These are phyloP conservation scores for Ploettnerulaceae sp. DNA, from an alignment of 2,329 filamentous ascomycete genomes.

Conservation along the genomic window DNA sequence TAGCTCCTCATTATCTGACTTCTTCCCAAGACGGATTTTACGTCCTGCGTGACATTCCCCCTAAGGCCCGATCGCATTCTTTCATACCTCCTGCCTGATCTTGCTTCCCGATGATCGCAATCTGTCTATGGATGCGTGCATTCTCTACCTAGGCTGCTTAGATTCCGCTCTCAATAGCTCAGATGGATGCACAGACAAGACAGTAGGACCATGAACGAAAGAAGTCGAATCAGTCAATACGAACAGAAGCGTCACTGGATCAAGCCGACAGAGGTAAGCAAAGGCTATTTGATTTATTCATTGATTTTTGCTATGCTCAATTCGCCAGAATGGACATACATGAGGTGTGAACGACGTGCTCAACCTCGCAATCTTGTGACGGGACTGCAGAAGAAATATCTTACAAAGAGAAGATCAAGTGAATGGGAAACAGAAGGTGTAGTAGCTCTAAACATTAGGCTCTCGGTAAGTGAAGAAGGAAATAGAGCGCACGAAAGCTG, in stretches of 20 bases:
- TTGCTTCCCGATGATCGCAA: constrained; percentile 5
- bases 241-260: no score
- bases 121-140: not conserved
- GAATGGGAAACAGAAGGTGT: constrained; percentile 16
- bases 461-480: constrained; percentile 19
- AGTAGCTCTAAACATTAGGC: constrained; percentile 32
- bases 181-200: no score
- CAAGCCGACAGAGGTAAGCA: no score
- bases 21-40: not conserved
- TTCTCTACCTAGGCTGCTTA: not conserved
- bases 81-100: not conserved
- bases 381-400: constrained; percentile 25
- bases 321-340: constrained; percentile 10
- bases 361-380: constrained; percentile 25
- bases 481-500: constrained; percentile 14
- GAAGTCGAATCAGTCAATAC: no score
- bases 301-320: constrained; percentile 3
- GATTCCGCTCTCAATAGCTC: no score
- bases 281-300: no score
- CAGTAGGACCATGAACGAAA: no score
- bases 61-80: not conserved
- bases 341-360: constrained; percentile 8
- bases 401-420: constrained; percentile 30
- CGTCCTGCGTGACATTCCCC: not conserved
- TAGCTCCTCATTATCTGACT: not conserved